phyloP scores from a whole-genome alignment of 352 stramenopile genomes.

The Plasmopara viticola region DNA sequence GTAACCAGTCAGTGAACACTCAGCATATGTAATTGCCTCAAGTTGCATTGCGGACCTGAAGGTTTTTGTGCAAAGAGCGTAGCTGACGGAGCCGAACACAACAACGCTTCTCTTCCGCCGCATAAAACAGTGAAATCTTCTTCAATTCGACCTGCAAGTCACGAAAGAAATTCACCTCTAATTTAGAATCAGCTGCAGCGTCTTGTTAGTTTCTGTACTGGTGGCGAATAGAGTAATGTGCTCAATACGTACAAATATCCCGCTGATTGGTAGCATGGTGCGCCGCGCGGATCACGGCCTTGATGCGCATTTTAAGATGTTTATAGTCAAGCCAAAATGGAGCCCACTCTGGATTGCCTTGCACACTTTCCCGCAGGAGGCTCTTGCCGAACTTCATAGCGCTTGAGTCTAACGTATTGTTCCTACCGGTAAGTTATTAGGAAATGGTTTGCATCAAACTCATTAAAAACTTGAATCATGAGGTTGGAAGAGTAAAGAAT shows the following conservation, averaged over 20 bases:
- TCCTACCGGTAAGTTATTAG: background rate
- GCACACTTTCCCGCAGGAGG: conserved; percentile 56
- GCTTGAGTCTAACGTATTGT: background rate
- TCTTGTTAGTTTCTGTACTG: background rate
- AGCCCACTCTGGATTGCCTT: conserved; percentile 77
- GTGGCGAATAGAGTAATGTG: background rate
- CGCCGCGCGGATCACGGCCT: conserved; percentile 47
- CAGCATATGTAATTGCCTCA: too few species aligned
- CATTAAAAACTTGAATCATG: too few species aligned
- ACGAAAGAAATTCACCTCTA: conserved; percentile 76
- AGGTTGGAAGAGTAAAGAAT: too few species aligned
- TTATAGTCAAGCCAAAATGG: conserved; percentile 87
- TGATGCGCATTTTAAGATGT: conserved; percentile 80
- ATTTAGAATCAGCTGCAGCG: conserved; percentile 46
- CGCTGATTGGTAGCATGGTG: conserved; percentile 31
- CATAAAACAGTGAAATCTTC: conserved; percentile 78
- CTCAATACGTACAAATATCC: conserved; percentile 40
- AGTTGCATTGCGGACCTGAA: conserved; percentile 33
- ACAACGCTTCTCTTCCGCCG: conserved; percentile 67
- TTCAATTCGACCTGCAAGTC: conserved; percentile 68
- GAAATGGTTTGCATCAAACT: too few species aligned
- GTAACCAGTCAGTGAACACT: background rate
- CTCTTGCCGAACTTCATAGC: conserved; percentile 82
- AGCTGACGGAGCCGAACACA: conserved; percentile 66
- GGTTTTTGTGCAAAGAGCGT: conserved; percentile 54